A percentile compares a stretch with the other conserved stretches of the same genome.
Conservation (phyloP, 2,329 filamentous ascomycete species). For the Phialophora chinensis region DNA sequence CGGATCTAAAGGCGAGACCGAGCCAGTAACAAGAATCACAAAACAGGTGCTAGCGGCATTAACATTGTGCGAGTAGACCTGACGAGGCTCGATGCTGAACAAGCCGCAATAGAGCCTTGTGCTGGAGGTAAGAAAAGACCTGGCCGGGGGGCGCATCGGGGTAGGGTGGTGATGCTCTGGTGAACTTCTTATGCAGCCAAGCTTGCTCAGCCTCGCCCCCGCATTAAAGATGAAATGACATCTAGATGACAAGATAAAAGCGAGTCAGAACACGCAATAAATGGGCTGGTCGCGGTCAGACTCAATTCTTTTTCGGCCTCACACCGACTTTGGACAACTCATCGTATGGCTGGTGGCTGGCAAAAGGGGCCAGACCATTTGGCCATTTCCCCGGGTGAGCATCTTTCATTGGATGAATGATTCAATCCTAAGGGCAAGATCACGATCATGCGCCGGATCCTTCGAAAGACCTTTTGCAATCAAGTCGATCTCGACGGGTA, state of each 20-base stretch:
- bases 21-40: not conserved
- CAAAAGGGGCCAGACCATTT: not conserved
- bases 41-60: not conserved
- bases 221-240: constrained; percentile 6
- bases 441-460: not conserved
- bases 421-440: not conserved
- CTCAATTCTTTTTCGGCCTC: not conserved
- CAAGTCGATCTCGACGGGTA: not conserved
- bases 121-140: not conserved
- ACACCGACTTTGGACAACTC: not conserved
- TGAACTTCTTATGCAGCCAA: constrained; percentile 8
- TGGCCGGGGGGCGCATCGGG: not conserved
- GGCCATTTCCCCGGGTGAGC: not conserved
- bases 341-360: not conserved
- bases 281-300: not conserved
- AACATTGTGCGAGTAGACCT: not conserved
- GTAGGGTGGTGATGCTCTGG: not conserved
- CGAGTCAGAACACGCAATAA: not conserved
- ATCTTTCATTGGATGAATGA: not conserved
- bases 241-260: not conserved
- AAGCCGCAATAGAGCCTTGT: not conserved
- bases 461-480: not conserved
- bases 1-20: not conserved
- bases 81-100: not conserved
- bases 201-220: constrained; percentile 12